These are phyloP conservation scores for Picea glauca DNA, from an alignment of 75 land plant species.

Conservation along the genomic window DNA sequence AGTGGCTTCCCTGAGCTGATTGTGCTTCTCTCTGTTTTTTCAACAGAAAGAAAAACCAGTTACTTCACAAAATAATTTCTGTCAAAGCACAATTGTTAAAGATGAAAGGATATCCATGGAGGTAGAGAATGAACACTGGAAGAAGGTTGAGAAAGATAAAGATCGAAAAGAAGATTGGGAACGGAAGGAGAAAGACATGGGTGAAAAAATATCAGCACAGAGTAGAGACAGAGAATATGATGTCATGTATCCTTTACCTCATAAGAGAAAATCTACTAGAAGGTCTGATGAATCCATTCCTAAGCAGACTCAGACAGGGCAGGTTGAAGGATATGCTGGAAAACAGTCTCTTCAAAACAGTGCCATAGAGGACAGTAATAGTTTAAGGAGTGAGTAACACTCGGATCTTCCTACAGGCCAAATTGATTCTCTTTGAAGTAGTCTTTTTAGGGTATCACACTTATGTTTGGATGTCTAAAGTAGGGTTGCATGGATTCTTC, in stretches of 20 bases:
- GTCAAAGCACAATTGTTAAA: constrained; percentile 27
- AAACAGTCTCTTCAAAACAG: not conserved
- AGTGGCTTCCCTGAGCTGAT: not conserved
- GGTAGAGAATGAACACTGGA: constrained; percentile 56
- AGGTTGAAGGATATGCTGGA: constrained; percentile 23
- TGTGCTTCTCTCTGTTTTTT: constrained; percentile 8
- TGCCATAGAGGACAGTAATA: not conserved
- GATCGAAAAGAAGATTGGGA: constrained; percentile 38
- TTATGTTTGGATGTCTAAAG: too few species aligned
- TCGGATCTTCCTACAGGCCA: not conserved
- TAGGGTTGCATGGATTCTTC: too few species aligned
- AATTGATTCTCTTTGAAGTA: too few species aligned
- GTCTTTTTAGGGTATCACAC: too few species aligned
- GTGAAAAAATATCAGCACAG: constrained; percentile 47
- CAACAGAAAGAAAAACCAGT: constrained; percentile 41
- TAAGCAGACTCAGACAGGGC: constrained; percentile 41
- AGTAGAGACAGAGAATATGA: constrained; percentile 47
- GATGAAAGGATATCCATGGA: constrained; percentile 34
- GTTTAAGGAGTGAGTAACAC: constrained; percentile 2
- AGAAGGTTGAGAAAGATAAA: constrained; percentile 61
- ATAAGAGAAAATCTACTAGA: constrained; percentile 56
- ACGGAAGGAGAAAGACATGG: constrained; percentile 39
- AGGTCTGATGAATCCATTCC: constrained; percentile 53
- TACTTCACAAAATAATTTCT: constrained; percentile 33
- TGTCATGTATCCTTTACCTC: constrained; percentile 28